Conservation (phyloP, 805 yeast genomes). For the Saturnispora zaruensis region DNA sequence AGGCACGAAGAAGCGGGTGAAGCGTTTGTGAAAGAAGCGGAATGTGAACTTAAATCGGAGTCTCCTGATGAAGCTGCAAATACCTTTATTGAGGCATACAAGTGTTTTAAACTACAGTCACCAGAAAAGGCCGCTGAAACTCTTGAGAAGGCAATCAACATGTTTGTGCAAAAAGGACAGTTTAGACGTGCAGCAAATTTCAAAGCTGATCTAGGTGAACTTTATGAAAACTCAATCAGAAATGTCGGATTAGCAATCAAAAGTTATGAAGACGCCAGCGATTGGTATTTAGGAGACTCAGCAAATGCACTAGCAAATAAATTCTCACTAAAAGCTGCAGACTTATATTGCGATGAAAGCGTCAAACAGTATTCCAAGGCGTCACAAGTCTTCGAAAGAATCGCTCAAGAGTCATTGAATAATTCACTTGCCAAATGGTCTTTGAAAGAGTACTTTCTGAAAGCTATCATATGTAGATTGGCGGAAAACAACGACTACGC, state of each 20-base stretch:
- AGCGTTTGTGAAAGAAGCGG: conserved; percentile 81
- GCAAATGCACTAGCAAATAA: conserved; percentile 87
- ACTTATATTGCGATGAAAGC: conserved; percentile 59
- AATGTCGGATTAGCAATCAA: conserved; percentile 62
- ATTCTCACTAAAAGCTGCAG: conserved; percentile 84
- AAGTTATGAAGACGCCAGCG: conserved; percentile 89
- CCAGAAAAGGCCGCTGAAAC: conserved; percentile 73
- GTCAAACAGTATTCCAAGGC: conserved; percentile 68
- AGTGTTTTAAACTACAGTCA: conserved; percentile 66
- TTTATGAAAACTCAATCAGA: conserved; percentile 68
- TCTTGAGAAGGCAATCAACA: conserved; percentile 65
- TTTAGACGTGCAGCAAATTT: conserved; percentile 95
- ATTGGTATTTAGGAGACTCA: conserved; percentile 89
- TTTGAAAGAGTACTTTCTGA: conserved; percentile 82
- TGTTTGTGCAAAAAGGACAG: conserved; percentile 86
- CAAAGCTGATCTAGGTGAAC: conserved; percentile 80
- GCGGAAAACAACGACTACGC: conserved; percentile 74
- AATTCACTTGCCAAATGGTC: conserved; percentile 82
- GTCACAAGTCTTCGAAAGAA: conserved; percentile 63
- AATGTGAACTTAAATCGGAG: conserved; percentile 62
- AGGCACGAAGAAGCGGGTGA: conserved; percentile 70
- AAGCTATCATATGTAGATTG: conserved; percentile 72
- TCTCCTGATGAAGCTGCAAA: conserved; percentile 88
- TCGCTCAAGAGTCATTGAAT: conserved; percentile 67
- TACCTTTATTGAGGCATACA: conserved; percentile 82